Evolutionary conservation across 2,329 filamentous ascomycete genomes (phyloP), one percentile per base, ranked within the genome.

Genomic region (Colletotrichum abscissum): DNA sequence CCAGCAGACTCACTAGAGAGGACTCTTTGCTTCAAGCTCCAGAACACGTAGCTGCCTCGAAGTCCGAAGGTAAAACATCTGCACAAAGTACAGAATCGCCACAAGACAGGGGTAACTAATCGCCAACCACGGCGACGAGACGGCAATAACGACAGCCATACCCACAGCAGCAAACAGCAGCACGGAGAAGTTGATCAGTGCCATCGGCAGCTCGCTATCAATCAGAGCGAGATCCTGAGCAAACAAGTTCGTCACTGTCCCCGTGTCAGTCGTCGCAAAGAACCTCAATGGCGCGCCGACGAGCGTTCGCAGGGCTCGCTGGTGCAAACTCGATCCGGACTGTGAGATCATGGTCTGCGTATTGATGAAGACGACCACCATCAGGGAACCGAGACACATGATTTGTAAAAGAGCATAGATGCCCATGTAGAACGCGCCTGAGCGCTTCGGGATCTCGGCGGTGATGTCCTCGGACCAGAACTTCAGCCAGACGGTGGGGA

Each of bases 1-100:
- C 11, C 33, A 35, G 11, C 33, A 12, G 33, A 73, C 84, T 30
- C 84, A 88, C 81, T 89, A 91, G 0, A 92, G 80, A 0, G 89
- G 89, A 1, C 87, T 87, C 75, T 92, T 91, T 1, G 88, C 86
- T 78, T 92, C 91, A 1, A 92, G 84, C 58, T 92, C 90, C 12
- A 92, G 79, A 24, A 91, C 84, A 62, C 90, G 85, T 8, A 92
- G 78, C 77, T 92, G 90, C 0, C 90, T 82, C 0, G 89, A 91
- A 0, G 90, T 92, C 0, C 88, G 84, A 2, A 92, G 83, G 75
- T 92, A 92, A 62, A 90, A 85, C 65, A 83, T 87, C 74, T 91
- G 90, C 0, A 92, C 79, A 2, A 82, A 72, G 67, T 86, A 91
- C 1, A 91, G 73, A 0, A 86, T 73, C 0, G 77, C 79, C 9